phyloP scores from a whole-genome alignment of 2,329 filamentous ascomycete species.

The Phoma sp. region DNA sequence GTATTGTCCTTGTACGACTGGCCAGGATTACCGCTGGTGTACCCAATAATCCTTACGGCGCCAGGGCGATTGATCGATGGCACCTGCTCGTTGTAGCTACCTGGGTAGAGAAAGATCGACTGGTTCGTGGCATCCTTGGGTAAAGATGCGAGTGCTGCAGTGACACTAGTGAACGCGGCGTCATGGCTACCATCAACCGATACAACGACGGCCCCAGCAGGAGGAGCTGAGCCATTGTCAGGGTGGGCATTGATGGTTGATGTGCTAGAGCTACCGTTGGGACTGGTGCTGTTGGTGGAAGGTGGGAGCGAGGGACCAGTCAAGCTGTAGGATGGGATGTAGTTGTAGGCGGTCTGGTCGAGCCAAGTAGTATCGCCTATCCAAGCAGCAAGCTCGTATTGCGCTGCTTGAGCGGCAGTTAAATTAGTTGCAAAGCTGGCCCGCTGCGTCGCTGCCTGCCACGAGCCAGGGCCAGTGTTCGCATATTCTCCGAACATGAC shows the following conservation, averaged over 20 bases:
- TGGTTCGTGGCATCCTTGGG: conserved; percentile 52
- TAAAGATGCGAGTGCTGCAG: conserved; percentile 47
- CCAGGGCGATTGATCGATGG: conserved; percentile 57
- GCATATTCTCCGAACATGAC: conserved; percentile 49
- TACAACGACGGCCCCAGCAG: conserved; percentile 53
- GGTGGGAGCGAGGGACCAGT: conserved; percentile 14
- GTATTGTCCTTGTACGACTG: conserved; percentile 60
- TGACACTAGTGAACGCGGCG: conserved; percentile 45
- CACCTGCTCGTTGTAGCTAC: conserved; percentile 66
- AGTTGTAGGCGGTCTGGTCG: conserved; percentile 52
- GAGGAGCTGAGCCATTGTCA: conserved; percentile 52
- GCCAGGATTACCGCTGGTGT: conserved; percentile 57
- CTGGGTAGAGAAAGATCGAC: conserved; percentile 66
- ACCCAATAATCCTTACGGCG: conserved; percentile 64
- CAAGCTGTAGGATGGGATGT: conserved; percentile 36
- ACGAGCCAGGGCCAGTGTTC: conserved; percentile 44
- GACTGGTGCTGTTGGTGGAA: conserved; percentile 37
- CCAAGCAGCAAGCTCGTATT: conserved; percentile 49
- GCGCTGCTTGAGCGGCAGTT: conserved; percentile 42
- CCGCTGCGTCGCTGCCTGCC: conserved; percentile 38
- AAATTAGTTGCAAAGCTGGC: conserved; percentile 49
- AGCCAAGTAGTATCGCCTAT: conserved; percentile 54
- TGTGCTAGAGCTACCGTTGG: conserved; percentile 33
- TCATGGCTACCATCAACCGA: conserved; percentile 43
- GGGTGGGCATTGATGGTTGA: conserved; percentile 48